A percentile compares a stretch with the other conserved stretches of the same genome.
Conservation (phyloP, 495 filamentous ascomycete species). For the Articulospora tetracladia region DNA sequence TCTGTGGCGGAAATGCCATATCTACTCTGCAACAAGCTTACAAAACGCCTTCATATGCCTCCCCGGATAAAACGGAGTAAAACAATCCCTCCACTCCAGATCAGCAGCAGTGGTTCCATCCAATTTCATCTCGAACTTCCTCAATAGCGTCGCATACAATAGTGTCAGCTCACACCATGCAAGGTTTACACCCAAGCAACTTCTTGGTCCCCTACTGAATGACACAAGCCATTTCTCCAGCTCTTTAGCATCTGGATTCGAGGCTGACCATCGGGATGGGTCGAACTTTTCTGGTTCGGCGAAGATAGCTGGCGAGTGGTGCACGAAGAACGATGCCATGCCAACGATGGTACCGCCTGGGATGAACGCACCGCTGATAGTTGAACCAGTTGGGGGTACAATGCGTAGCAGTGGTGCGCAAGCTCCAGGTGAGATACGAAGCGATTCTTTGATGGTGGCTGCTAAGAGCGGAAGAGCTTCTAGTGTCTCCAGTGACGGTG, state of each 20-base stretch:
- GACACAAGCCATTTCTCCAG: constrained; percentile 39
- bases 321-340: constrained; percentile 41
- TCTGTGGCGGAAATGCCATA: too few species aligned
- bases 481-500: constrained; percentile 28
- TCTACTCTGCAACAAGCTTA: not conserved
- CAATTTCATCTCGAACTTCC: constrained; percentile 10
- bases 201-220: constrained; percentile 43
- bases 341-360: constrained; percentile 37
- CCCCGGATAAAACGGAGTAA: constrained; percentile 6
- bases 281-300: constrained; percentile 40
- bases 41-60: constrained; percentile 8
- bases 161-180: constrained; percentile 40
- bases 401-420: constrained; percentile 36
- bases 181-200: constrained; percentile 46
- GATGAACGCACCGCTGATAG: constrained; percentile 12
- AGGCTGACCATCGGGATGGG: constrained; percentile 45
- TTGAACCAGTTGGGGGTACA: constrained; percentile 16
- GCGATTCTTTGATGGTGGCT: constrained; percentile 30
- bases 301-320: constrained; percentile 42
- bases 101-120: not conserved
- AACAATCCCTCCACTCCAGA: constrained; percentile 15
- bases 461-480: constrained; percentile 32
- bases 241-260: not conserved
- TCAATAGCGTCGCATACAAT: constrained; percentile 22
- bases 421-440: constrained; percentile 20